These are phyloP conservation scores for Claviceps humidiphila DNA, from an alignment of 2,329 filamentous ascomycete species.

Conservation along the genomic window DNA sequence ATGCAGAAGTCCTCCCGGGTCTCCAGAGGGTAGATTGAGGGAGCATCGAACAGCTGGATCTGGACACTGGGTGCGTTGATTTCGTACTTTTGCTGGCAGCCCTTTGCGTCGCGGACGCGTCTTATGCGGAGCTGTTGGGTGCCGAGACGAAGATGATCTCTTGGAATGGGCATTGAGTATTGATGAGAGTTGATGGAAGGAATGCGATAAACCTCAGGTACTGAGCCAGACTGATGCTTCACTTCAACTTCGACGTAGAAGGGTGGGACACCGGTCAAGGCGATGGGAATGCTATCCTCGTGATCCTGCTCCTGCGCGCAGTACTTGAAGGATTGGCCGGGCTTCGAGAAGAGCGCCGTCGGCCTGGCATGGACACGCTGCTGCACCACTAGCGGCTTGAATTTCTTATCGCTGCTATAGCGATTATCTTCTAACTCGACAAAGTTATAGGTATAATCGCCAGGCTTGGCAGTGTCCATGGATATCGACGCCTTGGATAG, in stretches of 20 bases:
- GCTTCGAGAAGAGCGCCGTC: slow-evolving; percentile 66
- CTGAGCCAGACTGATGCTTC: slow-evolving; percentile 72
- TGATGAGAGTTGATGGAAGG: slow-evolving; percentile 62
- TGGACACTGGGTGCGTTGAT: slow-evolving; percentile 64
- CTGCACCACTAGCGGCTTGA: slow-evolving; percentile 54
- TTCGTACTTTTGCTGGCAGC: slow-evolving; percentile 70
- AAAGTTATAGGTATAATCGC: slow-evolving; percentile 78
- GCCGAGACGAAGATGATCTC: slow-evolving; percentile 74
- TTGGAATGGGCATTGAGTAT: slow-evolving; percentile 73
- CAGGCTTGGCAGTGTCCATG: slow-evolving; percentile 75
- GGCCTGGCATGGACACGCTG: slow-evolving; percentile 80
- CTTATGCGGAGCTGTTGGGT: slow-evolving; percentile 80
- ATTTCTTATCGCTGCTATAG: slow-evolving; percentile 62
- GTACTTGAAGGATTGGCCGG: slow-evolving; percentile 89
- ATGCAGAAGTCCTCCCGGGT: slow-evolving; percentile 83
- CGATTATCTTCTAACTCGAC: slow-evolving; percentile 70
- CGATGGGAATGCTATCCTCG: slow-evolving; percentile 80
- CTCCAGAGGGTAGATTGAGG: slow-evolving; percentile 79
- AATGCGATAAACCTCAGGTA: slow-evolving; percentile 70
- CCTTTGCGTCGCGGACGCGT: slow-evolving; percentile 74
- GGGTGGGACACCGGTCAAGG: slow-evolving; percentile 68
- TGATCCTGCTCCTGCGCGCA: slow-evolving; percentile 73
- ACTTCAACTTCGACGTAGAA: slow-evolving; percentile 89
- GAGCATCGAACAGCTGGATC: slow-evolving; percentile 85
- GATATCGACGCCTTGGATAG: slow-evolving; percentile 64